Evolutionary conservation across 1,284 basidiomycete species (phyloP), one percentile per base, ranked within the genome.

Genomic region (Lentinula novae-zelandiae): DNA sequence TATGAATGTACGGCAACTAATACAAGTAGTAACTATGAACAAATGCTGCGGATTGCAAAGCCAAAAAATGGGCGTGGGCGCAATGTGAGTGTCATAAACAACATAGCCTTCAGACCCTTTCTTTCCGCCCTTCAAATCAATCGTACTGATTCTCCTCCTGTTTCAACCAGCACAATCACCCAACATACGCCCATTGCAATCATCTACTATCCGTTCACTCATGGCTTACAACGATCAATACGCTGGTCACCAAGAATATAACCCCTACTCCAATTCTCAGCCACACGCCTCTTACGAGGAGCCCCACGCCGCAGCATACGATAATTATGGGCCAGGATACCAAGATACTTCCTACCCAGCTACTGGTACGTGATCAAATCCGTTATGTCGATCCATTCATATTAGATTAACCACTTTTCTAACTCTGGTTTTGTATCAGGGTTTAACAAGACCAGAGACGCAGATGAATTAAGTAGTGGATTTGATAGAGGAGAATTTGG

Each of bases 241-340:
- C 31, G 72, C 76, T 63, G 64, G 70, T 31, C 74, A 80, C 58
- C 74, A 75, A 10, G 75, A 74, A 54, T 83, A 77, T 68, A 79
- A 83, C 69, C 74, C 83, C 15, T 86, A 87, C 69, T 70, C 74
- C 57, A 71, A 70, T 22, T 66, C 70, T 49, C 72, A 78, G 63
- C 78, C 80, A 8, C 80, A 86, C 63, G 76, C 78, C 34, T 74
- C 80, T 0, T 85, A 82, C 61, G 80, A 81, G 57, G 78, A 81
- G 53, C 74, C 71, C 53, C 34, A 39, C 15, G 56, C 56, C 2
- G 31, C 54, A 10, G 76, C 71, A 34, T 79, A 76, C 60, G 76
- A 80, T 49, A 60, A 71, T n/a, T 77, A 81, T 62, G 71, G 10
- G 81, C 83, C 67, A 71, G 69, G 62, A 80, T 53, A 62, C 34